A percentile compares a stretch with the other conserved stretches of the same genome.
Evolutionary conservation across 148 eudicot genomes (phyloP).

Genomic region (Beta vulgaris): DNA sequence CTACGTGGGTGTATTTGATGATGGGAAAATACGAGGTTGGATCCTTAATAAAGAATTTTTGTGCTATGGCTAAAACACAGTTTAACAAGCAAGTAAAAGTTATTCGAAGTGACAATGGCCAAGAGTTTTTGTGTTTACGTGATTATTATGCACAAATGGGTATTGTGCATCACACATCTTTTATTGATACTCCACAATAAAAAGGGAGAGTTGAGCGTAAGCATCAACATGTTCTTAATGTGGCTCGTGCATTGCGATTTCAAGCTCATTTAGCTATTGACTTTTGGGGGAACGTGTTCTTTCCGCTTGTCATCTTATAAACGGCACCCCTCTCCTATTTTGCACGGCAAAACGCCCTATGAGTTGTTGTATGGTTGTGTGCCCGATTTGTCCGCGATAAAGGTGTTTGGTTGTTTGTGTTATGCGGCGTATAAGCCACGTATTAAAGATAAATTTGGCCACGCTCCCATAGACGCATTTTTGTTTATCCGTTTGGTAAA

Average conservation of each 20-base stretch:
- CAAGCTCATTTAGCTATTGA: not conserved
- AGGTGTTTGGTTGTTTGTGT: constrained; percentile 7
- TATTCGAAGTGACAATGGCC: not conserved
- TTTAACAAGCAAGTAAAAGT: not conserved
- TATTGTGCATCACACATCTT: not conserved
- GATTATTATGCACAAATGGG: not conserved
- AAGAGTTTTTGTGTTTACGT: not conserved
- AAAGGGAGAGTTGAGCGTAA: no score
- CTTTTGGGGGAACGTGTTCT: not conserved
- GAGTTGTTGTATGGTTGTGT: not conserved
- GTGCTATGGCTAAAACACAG: not conserved
- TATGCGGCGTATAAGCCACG: not conserved
- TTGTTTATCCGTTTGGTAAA: not conserved
- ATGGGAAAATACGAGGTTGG: not conserved
- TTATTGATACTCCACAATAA: not conserved
- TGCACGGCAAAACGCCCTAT: not conserved
- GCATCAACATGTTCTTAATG: not conserved
- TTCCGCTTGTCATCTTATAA: not conserved
- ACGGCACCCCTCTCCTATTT: not conserved
- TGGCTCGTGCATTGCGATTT: not conserved
- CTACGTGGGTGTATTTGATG: not conserved
- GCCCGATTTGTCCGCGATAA: not conserved
- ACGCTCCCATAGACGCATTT: not conserved
- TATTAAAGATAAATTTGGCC: not conserved
- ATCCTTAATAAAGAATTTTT: not conserved